These are phyloP conservation scores for Citrus reticulata DNA, from an alignment of 345 rosid species.

Conservation along the genomic window DNA sequence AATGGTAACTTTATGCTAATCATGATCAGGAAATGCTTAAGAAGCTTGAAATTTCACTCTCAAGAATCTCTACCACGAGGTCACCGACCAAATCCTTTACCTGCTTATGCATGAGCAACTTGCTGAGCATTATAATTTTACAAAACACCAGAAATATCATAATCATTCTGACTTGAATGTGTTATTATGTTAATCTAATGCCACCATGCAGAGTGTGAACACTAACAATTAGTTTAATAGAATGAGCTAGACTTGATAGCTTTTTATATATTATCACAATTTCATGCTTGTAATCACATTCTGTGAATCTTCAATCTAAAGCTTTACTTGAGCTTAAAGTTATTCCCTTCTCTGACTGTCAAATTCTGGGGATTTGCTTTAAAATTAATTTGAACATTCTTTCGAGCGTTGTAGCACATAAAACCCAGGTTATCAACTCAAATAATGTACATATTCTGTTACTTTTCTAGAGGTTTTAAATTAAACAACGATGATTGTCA, in stretches of 20 bases:
- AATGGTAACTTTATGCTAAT: not conserved
- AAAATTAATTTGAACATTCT: not conserved
- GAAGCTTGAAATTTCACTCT: not conserved
- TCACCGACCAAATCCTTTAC: not conserved
- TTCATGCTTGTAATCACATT: not conserved
- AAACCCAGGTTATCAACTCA: not conserved
- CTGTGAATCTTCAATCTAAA: not conserved
- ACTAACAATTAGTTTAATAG: not conserved
- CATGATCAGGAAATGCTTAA: not conserved
- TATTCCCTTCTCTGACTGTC: not conserved
- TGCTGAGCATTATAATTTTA: not conserved
- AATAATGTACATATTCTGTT: not conserved
- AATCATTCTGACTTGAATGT: not conserved
- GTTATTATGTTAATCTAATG: not conserved
- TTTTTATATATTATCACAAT: not conserved
- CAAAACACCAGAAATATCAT: not conserved
- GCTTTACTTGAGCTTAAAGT: not conserved
- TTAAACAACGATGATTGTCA: not conserved
- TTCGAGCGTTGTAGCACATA: not conserved
- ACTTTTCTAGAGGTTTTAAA: not conserved
- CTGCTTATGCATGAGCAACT: not conserved
- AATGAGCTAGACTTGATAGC: not conserved
- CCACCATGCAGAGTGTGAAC: not conserved
- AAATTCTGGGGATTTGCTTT: not conserved
- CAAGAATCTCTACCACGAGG: not conserved